Base-by-base conservation (phyloP, 208 protist species). In the Crithidia bombi region DNA sequence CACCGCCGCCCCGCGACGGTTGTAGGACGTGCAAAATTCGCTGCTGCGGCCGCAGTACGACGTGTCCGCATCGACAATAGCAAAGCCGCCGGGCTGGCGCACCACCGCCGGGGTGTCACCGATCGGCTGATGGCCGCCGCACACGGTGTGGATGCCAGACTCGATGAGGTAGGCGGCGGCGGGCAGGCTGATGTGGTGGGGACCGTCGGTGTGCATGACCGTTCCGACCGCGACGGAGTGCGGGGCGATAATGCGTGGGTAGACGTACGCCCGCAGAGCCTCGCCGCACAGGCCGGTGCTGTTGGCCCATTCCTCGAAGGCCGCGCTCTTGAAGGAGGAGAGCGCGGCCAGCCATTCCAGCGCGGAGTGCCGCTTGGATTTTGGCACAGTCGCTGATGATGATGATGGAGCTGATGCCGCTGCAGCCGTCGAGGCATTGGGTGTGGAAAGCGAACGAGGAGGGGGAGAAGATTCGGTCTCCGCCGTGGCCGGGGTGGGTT, bases 81-180 rank as follows among this genome's bases (percentile, higher is more conserved):
- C 23, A 35, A 96, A 74, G 35, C 83, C 82, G 36, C 82, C 85
- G 21, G 88, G 88, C 67, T 93, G 85, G 10, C 78, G 81, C 26
- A 95, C 82, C 51, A 96, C 65, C 1, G 79, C 74, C 0, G 93
- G 90, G 11, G 76, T 80, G 69, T 97, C 91, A 30, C 93, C 93
- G 19, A 75, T 35, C 9, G 93, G 93, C 63, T 93, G 83, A 63
- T 97, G 93, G 10, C 93, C 93, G 6, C 66, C 52, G 67, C 88
- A 95, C 43, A 97, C 81, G 17, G 75, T 80, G 44, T 75, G 51
- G 32, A 97, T 73, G 30, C 92, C 92, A 49, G 75, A 82, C 47
- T 75, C 50, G 30, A 90, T 79, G n/a, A 96, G 75, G 70, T 86
- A 91, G 23, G 83, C 62, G 6, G 82, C 86, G 7, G 82, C 86